Evolutionary conservation across 2,329 filamentous ascomycete species (phyloP).

Genomic region (Hymenoscyphus scutula): DNA sequence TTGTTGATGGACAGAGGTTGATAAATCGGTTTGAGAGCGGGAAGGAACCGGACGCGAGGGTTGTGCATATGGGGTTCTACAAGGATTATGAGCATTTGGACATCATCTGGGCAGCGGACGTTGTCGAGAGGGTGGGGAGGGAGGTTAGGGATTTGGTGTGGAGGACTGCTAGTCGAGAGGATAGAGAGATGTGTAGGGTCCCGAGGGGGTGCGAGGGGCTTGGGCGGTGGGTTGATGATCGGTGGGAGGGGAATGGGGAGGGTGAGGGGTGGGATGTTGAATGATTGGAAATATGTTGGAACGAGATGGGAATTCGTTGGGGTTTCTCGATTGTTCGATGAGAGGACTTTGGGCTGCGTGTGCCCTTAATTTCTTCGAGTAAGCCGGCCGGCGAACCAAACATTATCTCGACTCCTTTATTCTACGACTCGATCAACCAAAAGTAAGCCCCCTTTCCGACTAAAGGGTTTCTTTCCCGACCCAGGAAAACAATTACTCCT

Average conservation of each 20-base stretch:
- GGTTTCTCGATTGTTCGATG: no score
- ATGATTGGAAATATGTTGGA: no score
- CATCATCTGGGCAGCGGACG: conserved; percentile 92
- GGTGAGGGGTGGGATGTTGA: neutral
- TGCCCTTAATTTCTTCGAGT: no score
- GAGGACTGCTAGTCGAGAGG: conserved; percentile 58
- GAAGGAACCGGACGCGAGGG: conserved; percentile 73
- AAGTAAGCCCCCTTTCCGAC: no score
- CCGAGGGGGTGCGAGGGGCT: conserved; percentile 35
- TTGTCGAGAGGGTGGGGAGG: conserved; percentile 74
- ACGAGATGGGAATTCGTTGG: no score
- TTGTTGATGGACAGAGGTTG: conserved; percentile 78
- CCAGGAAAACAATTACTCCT: no score
- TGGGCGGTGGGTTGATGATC: neutral
- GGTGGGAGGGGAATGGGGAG: neutral
- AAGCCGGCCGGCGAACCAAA: no score
- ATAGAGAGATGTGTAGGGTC: conserved; percentile 28
- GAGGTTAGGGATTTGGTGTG: conserved; percentile 82
- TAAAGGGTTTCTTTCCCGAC: no score
- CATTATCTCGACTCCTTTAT: no score
- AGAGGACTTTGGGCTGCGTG: no score
- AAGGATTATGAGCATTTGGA: conserved; percentile 91
- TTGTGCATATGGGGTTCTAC: conserved; percentile 81
- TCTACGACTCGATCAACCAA: no score
- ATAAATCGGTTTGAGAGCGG: conserved; percentile 72